phyloP scores from a whole-genome alignment of 208 protist species.

The Leishmania tropica region DNA sequence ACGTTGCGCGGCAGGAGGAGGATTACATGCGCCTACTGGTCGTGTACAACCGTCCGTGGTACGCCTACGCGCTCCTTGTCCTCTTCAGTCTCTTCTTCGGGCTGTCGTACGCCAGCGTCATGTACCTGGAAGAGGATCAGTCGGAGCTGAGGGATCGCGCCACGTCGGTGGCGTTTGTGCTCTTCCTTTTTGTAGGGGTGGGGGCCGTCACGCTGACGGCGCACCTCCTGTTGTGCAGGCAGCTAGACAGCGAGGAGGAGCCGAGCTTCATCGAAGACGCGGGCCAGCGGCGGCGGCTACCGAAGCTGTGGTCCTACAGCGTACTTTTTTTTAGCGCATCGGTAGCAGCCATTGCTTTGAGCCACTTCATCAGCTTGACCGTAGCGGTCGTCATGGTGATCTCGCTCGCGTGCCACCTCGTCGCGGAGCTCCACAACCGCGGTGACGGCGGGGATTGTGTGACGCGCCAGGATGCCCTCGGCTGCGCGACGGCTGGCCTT shows the following conservation, averaged over 20 bases:
- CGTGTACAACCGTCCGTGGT: constrained; percentile 33
- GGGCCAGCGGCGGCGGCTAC: constrained; percentile 16
- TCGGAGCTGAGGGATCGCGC: constrained; percentile 7
- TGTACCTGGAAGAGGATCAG: constrained; percentile 13
- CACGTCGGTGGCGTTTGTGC: constrained; percentile 17
- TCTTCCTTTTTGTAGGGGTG: constrained; percentile 17
- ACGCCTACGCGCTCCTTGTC: constrained; percentile 24
- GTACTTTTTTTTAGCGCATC: constrained; percentile 1
- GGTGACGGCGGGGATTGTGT: constrained; percentile 19
- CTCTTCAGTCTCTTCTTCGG: constrained; percentile 16
- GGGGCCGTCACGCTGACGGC: constrained; percentile 2
- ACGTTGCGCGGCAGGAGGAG: constrained; percentile 20
- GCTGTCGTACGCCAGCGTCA: constrained; percentile 12
- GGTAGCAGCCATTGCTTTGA: constrained; percentile 6
- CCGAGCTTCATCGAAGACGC: constrained; percentile 22
- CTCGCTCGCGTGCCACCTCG: constrained; percentile 23
- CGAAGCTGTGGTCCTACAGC: constrained; percentile 20
- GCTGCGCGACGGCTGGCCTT: not conserved
- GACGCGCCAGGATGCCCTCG: constrained; percentile 21
- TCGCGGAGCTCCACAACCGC: constrained; percentile 5
- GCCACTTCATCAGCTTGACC: constrained; percentile 4
- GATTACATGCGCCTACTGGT: constrained; percentile 31
- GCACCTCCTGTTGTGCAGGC: constrained; percentile 18
- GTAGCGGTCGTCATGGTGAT: constrained; percentile 17
- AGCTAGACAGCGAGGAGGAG: constrained; percentile 24